Percentiles rank a stretch among this genome's conserved stretches.
Conservation (phyloP, 805 yeast species). For the Candida dajiaensis region DNA sequence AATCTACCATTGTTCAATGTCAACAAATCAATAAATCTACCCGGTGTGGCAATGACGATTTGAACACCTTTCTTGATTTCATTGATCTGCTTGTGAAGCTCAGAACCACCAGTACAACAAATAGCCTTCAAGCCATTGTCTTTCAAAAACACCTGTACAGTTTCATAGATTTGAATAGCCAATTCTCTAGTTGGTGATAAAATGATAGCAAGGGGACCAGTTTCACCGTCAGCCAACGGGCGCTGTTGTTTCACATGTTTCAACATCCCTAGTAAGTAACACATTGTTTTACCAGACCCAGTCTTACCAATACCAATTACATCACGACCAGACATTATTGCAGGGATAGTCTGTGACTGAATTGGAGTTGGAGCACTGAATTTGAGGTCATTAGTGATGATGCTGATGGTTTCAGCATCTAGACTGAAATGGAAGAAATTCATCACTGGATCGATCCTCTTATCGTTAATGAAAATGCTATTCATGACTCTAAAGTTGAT, state of each 20-base stretch:
- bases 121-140: conserved; percentile 46
- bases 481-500: conserved; percentile 65
- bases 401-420: conserved; percentile 48
- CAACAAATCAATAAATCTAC: conserved; percentile 82
- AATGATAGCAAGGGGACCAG: conserved; percentile 75
- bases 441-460: conserved; percentile 47
- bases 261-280: conserved; percentile 78
- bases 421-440: conserved; percentile 83
- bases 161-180: conserved; percentile 75
- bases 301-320: conserved; percentile 93
- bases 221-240: conserved; percentile 38
- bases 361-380: conserved; percentile 76
- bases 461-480: conserved; percentile 22
- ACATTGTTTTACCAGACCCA: conserved; percentile 92
- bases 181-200: conserved; percentile 91
- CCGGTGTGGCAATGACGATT: conserved; percentile 90
- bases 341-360: conserved; percentile 87
- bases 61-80: conserved; percentile 73
- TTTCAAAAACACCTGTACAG: conserved; percentile 52
- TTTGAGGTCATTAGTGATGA: conserved; percentile 42
- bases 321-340: conserved; percentile 85
- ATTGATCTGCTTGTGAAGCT: conserved; percentile 75
- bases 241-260: conserved; percentile 78
- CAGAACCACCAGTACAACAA: conserved; percentile 90
- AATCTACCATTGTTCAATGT: conserved; percentile 80